phyloP scores from a whole-genome alignment of 495 filamentous ascomycete genomes.

The Venustampulla echinocandica region DNA sequence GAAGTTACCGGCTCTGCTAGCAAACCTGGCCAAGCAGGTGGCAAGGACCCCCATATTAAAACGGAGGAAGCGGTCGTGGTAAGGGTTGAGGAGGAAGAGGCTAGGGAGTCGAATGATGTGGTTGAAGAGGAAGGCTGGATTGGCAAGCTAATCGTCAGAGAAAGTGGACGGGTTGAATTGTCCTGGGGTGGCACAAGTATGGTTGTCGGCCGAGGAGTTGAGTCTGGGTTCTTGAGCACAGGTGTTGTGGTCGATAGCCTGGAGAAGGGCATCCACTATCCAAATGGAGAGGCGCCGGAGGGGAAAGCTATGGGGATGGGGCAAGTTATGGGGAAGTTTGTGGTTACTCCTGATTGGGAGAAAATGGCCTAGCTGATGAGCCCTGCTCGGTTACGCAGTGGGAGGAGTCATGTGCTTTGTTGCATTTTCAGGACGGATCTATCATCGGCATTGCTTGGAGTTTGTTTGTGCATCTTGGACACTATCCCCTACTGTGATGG shows the following conservation, averaged over 20 bases:
- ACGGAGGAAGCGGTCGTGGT: conserved; percentile 2
- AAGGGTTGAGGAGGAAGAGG: conserved; percentile 4
- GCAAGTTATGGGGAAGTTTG: conserved; percentile 48
- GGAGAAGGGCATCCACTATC: conserved; percentile 1
- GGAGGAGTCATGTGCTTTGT: too few relatives aligned
- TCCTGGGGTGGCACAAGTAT: conserved; percentile 51
- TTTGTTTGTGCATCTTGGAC: too few relatives aligned
- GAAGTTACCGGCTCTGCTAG: conserved; percentile 1
- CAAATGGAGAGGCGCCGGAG: conserved; percentile 20
- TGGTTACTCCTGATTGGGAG: conserved; percentile 41
- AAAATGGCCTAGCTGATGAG: conserved; percentile 3
- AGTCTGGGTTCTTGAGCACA: conserved; percentile 35
- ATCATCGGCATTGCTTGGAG: too few relatives aligned
- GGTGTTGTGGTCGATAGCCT: conserved; percentile 30
- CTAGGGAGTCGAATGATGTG: conserved; percentile 3
- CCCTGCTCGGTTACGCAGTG: neutral
- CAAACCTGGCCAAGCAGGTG: conserved; percentile 2
- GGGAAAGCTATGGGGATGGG: conserved; percentile 48
- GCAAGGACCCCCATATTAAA: conserved; percentile 8
- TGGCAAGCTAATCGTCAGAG: conserved; percentile 50
- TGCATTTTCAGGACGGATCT: too few relatives aligned
- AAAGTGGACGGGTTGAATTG: conserved; percentile 50
- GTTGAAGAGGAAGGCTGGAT: conserved; percentile 38
- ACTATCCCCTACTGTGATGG: too few relatives aligned
- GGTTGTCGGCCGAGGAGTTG: conserved; percentile 34